Base-by-base conservation (phyloP, 345 rosid genomes). In the Lepidium aucheri region DNA sequence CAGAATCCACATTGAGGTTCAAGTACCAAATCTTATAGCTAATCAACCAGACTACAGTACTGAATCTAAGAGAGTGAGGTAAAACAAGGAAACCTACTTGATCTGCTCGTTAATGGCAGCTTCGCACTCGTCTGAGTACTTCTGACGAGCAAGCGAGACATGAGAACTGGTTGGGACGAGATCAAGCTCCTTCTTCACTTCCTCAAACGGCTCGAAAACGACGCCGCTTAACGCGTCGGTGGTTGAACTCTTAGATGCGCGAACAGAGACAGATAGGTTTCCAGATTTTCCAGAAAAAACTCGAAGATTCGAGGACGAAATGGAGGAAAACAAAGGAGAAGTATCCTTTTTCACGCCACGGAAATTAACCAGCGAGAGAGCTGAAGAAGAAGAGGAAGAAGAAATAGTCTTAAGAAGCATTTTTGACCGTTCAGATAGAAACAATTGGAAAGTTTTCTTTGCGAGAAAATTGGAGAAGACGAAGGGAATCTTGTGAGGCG, bases 171-270 rank as follows among this genome's bases (percentile, higher is more conserved):
- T 75, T 11, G 98, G 98, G 22, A 93, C 96, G 51, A 93, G 88
- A 81, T 80, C 83, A 56, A 93, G 90, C 78, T 90, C 98, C 78
- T 86, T 93, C 79, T 93, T 86, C 33, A 93, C 94, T 74, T 93
- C 98, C 77, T 82, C 84, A 33, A 92, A 89, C 10, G 98, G 98
- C 80, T 85, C 81, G 42, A 92, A 93, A n/a, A 89, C 53, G 14
- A 93, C 94, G 2, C 97, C 98, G 69, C 59, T 67, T 12, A 68
- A 40, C 8, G 60, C 36, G 2, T 40, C 64, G 4, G 69, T 16
- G 40, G 53, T 74, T 39, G 73, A 60, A 13, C 9, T 7, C 13
- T 74, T 68, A 6, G 77, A 17, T 8, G 65, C 78, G 51, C 68
- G 77, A 36, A 73, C 63, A 7, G 72, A 50, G 61, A 60, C 15